These are phyloP conservation scores for Collariella sp. DNA, from an alignment of 495 filamentous ascomycete species.

Conservation along the genomic window DNA sequence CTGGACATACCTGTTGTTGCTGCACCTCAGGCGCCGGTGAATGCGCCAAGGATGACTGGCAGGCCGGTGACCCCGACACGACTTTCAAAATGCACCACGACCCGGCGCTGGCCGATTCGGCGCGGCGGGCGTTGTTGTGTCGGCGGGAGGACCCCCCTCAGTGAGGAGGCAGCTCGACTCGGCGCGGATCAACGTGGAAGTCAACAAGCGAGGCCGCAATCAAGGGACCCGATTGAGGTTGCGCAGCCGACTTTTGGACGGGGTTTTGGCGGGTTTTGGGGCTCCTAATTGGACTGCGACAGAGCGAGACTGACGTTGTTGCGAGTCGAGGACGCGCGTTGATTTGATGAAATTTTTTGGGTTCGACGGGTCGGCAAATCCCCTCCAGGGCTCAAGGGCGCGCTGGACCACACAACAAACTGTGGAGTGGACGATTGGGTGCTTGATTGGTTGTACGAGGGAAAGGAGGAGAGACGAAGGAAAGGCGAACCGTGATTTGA, in stretches of 20 bases:
- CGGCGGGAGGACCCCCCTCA: neutral
- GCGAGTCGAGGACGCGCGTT: slow-evolving; percentile 23
- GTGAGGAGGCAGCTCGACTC: neutral
- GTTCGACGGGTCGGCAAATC: slow-evolving; percentile 14
- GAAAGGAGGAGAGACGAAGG: slow-evolving; percentile 34
- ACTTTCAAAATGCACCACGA: neutral
- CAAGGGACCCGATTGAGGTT: slow-evolving; percentile 17
- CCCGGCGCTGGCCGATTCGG: neutral
- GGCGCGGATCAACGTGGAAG: slow-evolving; percentile 12
- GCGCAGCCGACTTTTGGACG: neutral
- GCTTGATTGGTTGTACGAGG: slow-evolving; percentile 38
- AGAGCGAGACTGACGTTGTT: slow-evolving; percentile 11
- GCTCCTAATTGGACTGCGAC: slow-evolving; percentile 29
- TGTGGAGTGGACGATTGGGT: slow-evolving; percentile 29
- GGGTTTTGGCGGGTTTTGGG: neutral
- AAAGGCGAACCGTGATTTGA: slow-evolving; percentile 36
- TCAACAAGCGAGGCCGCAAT: slow-evolving; percentile 6
- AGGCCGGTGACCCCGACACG: neutral
- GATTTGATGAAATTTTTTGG: slow-evolving; percentile 30
- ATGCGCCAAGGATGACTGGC: neutral
- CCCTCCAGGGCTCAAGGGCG: no score
- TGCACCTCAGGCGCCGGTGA: neutral
- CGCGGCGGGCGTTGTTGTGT: neutral
- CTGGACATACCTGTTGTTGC: neutral
- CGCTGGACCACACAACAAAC: slow-evolving; percentile 13